Conservation (phyloP, 2,329 filamentous ascomycete genomes). For the Tolypocladium sp. region DNA sequence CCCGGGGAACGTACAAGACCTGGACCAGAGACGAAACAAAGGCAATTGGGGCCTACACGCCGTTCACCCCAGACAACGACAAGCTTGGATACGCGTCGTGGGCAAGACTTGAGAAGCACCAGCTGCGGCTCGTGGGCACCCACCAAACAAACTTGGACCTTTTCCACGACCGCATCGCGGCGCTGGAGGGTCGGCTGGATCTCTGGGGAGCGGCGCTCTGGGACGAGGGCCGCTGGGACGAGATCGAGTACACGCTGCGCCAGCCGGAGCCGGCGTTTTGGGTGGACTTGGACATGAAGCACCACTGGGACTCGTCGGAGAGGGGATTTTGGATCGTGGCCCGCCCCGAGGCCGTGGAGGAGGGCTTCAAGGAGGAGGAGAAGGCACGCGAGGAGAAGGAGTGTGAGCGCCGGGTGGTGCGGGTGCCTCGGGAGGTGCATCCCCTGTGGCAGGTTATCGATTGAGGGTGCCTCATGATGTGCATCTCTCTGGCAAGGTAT, state of each 20-base stretch:
- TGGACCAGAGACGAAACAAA: conserved; percentile 4
- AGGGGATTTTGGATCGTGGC: not conserved
- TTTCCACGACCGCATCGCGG: not conserved
- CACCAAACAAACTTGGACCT: not conserved
- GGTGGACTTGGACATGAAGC: not conserved
- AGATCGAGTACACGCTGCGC: conserved; percentile 1
- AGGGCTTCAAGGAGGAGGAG: too few species aligned
- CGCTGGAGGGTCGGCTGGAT: conserved; percentile 6
- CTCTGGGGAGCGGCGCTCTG: conserved; percentile 6
- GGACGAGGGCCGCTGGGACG: conserved; percentile 5
- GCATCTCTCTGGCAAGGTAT: too few species aligned
- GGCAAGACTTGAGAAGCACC: conserved; percentile 1
- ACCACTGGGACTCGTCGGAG: conserved; percentile 1
- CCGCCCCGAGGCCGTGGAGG: not conserved
- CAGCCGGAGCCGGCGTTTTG: not conserved
- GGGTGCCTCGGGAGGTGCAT: too few species aligned
- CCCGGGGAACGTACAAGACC: not conserved
- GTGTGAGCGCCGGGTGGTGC: too few species aligned
- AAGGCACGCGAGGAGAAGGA: too few species aligned
- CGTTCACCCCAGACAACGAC: conserved; percentile 1
- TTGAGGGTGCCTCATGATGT: too few species aligned
- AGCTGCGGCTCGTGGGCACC: not conserved
- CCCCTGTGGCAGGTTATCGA: too few species aligned
- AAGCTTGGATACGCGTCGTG: conserved; percentile 1
- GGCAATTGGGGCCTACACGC: conserved; percentile 1